These are phyloP conservation scores for Yamadazyma taylorii DNA, from an alignment of 1,139 yeast species.

Conservation along the genomic window DNA sequence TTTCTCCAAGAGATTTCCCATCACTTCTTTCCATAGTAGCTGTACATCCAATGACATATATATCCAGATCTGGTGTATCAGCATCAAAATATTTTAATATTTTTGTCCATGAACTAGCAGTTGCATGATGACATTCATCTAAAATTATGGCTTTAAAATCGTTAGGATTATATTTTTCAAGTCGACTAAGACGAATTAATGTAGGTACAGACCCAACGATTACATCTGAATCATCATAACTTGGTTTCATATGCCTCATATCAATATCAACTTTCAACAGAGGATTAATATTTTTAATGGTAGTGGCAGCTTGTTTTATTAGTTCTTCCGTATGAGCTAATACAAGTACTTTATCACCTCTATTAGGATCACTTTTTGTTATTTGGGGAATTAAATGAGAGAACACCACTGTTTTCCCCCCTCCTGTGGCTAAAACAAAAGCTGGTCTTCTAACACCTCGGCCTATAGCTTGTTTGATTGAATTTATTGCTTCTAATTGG, in stretches of 20 bases:
- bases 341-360: conserved; percentile 57
- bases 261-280: conserved; percentile 62
- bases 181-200: conserved; percentile 47
- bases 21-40: conserved; percentile 79
- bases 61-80: conserved; percentile 33
- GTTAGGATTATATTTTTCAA: conserved; percentile 53
- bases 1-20: conserved; percentile 53
- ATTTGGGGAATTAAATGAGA: conserved; percentile 60
- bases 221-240: conserved; percentile 51
- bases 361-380: conserved; percentile 22
- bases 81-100: conserved; percentile 64
- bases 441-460: conserved; percentile 62
- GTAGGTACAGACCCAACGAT: conserved; percentile 80
- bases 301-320: conserved; percentile 64
- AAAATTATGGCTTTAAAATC: conserved; percentile 72
- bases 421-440: conserved; percentile 90
- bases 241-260: conserved; percentile 54
- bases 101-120: conserved; percentile 64
- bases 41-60: conserved; percentile 78
- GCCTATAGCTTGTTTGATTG: conserved; percentile 51
- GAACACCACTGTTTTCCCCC: conserved; percentile 90
- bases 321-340: conserved; percentile 84
- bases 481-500: conserved; percentile 67
- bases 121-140: conserved; percentile 95
- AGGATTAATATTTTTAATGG: conserved; percentile 52